Conservation (phyloP, 106 monocot genomes). For the Phalaenopsis equestris region DNA sequence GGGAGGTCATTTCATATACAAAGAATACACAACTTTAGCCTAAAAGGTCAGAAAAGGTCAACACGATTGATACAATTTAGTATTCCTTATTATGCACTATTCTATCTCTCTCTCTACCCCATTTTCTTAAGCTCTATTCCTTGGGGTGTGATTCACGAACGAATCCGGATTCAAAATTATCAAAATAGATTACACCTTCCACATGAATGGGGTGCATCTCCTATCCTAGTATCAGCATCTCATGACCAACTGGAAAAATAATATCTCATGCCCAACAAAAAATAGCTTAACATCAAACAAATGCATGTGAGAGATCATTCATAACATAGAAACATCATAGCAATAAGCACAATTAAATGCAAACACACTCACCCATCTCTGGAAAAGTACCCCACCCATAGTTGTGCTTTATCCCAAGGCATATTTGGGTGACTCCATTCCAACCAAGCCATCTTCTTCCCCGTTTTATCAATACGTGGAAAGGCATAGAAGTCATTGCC, state of each 20-base stretch:
- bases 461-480: constrained; percentile 62
- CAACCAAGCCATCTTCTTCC: constrained; percentile 81
- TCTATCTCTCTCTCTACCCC: too few species aligned
- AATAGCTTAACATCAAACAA: background rate
- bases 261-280: background rate
- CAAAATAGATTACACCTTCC: background rate
- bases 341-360: background rate
- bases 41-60: too few species aligned
- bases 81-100: too few species aligned
- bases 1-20: too few species aligned
- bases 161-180: background rate
- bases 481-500: constrained; percentile 95
- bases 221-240: background rate
- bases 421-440: constrained; percentile 96
- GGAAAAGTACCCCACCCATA: constrained; percentile 95
- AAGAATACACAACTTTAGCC: too few species aligned
- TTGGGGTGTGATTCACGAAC: too few species aligned
- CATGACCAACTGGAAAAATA: background rate
- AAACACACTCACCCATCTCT: constrained; percentile 53
- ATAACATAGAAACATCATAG: background rate
- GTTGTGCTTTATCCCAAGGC: constrained; percentile 90
- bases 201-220: background rate
- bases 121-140: too few species aligned
- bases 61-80: too few species aligned
- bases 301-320: background rate